A percentile compares a stretch with the other conserved stretches of the same genome.
phyloP scores from a whole-genome alignment of 192 early-diverging fungal genomes.

The Backusella circina region DNA sequence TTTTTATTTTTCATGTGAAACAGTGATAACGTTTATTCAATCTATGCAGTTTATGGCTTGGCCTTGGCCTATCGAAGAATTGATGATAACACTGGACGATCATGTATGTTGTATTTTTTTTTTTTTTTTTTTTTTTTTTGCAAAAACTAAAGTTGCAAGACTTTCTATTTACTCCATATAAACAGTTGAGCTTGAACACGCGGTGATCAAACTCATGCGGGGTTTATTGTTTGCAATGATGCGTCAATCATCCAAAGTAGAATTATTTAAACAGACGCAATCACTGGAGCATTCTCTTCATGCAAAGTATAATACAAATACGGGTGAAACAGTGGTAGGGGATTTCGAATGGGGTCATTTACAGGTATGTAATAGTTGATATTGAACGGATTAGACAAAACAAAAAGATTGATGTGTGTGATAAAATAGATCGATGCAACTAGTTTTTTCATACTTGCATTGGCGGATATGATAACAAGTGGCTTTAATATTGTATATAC shows the following conservation, averaged over 20 bases:
- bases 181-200: conserved; percentile 77
- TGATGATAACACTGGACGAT: conserved; percentile 75
- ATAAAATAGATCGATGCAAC: conserved; percentile 67
- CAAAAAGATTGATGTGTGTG: background rate
- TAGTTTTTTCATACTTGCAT: conserved; percentile 68
- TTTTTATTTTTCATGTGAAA: background rate
- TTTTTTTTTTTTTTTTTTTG: background rate
- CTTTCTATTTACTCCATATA: background rate
- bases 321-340: conserved; percentile 82
- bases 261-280: conserved; percentile 78
- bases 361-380: conserved; percentile 53
- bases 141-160: background rate
- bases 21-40: conserved; percentile 87
- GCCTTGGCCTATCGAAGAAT: conserved; percentile 78
- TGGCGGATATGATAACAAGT: conserved; percentile 80
- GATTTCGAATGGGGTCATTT: conserved; percentile 85
- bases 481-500: conserved; percentile 73
- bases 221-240: conserved; percentile 78
- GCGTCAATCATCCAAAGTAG: conserved; percentile 77
- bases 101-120: conserved; percentile 62
- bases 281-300: conserved; percentile 67
- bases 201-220: conserved; percentile 82
- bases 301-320: conserved; percentile 83
- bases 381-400: background rate
- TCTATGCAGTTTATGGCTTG: conserved; percentile 76